Percentiles rank a stretch among this genome's conserved stretches.
Conservation (phyloP, 176 grass and related monocot genomes). For the Phyllostachys edulis region DNA sequence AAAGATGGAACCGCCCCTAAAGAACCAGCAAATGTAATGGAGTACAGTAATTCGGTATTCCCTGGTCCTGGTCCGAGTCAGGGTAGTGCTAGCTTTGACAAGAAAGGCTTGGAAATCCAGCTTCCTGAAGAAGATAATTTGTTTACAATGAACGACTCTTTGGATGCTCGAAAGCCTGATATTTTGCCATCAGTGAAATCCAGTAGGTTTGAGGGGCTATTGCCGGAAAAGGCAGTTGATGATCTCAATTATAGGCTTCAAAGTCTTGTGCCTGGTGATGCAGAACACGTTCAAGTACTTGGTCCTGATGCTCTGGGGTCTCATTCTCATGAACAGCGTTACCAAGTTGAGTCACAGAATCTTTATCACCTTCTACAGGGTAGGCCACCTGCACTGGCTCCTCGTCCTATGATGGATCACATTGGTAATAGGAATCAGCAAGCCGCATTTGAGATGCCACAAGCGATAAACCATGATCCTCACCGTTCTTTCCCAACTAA, state of each 20-base stretch:
- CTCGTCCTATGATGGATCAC: constrained; percentile 49
- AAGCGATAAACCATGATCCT: constrained; percentile 53
- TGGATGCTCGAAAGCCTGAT: constrained; percentile 45
- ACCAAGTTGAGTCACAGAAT: constrained; percentile 45
- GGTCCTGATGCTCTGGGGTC: constrained; percentile 45
- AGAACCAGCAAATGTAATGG: constrained; percentile 25
- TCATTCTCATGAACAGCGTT: constrained; percentile 31
- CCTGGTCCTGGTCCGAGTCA: constrained; percentile 27
- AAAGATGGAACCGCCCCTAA: constrained; percentile 27
- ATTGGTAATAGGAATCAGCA: constrained; percentile 57
- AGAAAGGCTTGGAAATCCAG: constrained; percentile 56
- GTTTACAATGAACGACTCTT: constrained; percentile 57
- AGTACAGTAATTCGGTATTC: constrained; percentile 27
- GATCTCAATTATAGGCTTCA: constrained; percentile 59
- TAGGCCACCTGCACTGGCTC: constrained; percentile 46
- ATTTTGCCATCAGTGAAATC: constrained; percentile 44
- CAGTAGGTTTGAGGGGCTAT: constrained; percentile 46
- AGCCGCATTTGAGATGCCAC: constrained; percentile 45
- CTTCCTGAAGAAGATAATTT: constrained; percentile 90
- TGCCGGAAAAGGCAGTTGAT: constrained; percentile 40
- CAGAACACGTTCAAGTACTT: constrained; percentile 46
- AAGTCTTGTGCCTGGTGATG: constrained; percentile 49
- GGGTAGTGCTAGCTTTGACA: constrained; percentile 45
- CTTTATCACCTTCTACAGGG: constrained; percentile 67
- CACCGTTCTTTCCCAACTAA: constrained; percentile 57